Evolutionary conservation across 2,329 filamentous ascomycete species (phyloP).

Genomic region (Fusarium phyllophilum): DNA sequence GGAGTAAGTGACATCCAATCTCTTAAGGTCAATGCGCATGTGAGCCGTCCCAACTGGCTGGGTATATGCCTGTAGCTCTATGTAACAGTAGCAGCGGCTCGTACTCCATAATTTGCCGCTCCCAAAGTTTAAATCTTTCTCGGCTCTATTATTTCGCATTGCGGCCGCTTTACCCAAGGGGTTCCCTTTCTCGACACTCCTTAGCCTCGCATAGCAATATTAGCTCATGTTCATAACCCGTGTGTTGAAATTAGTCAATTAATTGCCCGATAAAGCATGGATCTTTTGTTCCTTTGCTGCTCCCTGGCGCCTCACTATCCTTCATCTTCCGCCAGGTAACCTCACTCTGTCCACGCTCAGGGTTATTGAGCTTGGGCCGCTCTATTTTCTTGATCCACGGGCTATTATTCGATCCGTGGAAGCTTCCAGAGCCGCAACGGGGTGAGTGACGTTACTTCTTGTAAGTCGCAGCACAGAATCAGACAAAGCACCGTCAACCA

Average conservation of each 20-base stretch:
- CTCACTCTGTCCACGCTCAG: too few relatives aligned
- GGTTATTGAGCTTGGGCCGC: neutral
- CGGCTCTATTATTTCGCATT: neutral
- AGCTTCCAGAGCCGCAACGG: too few relatives aligned
- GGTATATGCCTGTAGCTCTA: neutral
- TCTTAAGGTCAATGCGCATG: neutral
- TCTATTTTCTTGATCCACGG: neutral
- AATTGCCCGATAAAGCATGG: neutral
- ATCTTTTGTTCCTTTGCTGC: neutral
- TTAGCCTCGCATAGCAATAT: accelerated
- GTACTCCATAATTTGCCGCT: neutral
- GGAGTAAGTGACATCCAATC: neutral
- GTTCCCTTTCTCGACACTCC: accelerated
- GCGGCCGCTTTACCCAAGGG: accelerated
- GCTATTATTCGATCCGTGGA: neutral
- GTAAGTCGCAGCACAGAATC: too few relatives aligned
- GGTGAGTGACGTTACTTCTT: too few relatives aligned
- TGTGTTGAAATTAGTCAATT: too few relatives aligned
- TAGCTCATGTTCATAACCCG: too few relatives aligned
- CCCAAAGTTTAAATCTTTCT: accelerated
- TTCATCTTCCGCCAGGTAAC: neutral
- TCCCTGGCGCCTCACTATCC: neutral
- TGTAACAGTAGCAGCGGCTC: neutral
- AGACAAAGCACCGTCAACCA: too few relatives aligned
- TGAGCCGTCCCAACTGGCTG: neutral